Base-by-base conservation (phyloP, 257 asterid genomes). In the Petunia secreta region DNA sequence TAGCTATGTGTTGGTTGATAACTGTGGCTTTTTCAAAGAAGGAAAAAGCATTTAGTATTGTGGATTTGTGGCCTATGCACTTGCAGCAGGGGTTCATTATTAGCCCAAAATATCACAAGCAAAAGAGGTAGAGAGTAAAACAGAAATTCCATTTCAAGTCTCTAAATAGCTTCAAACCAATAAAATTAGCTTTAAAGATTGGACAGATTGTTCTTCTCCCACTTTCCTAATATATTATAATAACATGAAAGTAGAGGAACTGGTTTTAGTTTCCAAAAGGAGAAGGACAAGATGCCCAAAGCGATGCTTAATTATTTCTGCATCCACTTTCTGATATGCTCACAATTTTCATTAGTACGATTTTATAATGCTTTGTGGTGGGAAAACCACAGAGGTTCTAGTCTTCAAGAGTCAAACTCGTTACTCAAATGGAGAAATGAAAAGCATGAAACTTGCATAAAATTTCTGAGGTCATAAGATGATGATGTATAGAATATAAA, bases 381-480 rank as follows among this genome's bases (percentile, higher is more conserved):
- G 34, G 2, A 34, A 68, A 68, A n/a, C 9, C 38, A 68, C 7
- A 68, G 54, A 41, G 38, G 54, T n/a, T 43, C 40, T 43, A 48
- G 34, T n/a, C 57, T 68, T 68, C n/a, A 11, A 40, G 48, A 67
- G 54, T 40, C 53, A 66, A 66, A 66, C 62, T 57, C 36, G 15
- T 13, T 14, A 5, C 62, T 66, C 40, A 25, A n/a, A 1, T 1
- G 36, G 6, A 48, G 38, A 43, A 73, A 71, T 46, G 11, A 13
- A 52, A 39, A 39, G 16, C 73, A 38, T 64, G 62, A 75, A 52
- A 52, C 79, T 37, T 40, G 34, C 43, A 36, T 43, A 16, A 58
- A 44, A 59, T 46, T 77, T 77, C 44, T 77, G 69, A 77, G 80
- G 73, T 77, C 71, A 77, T 77, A 6, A 77, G 46, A 58, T 77